Conservation (phyloP, 306 rosid genomes). For the Alnus glutinosa region DNA sequence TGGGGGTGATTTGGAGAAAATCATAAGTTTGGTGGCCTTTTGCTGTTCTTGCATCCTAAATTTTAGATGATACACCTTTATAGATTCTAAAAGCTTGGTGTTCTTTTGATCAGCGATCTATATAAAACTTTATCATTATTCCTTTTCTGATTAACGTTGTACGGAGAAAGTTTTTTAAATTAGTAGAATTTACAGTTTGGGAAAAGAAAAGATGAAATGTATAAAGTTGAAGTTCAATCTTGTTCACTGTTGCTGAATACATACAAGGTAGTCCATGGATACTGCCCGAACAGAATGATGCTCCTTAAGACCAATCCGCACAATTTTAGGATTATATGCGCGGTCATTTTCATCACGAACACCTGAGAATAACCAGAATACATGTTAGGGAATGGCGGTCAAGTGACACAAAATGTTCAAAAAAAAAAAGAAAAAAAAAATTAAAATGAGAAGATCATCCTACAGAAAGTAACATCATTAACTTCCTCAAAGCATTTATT, state of each 20-base stretch:
- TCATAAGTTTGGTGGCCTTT: neutral
- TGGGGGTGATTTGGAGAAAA: no score
- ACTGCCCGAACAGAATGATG: slow-evolving; percentile 91
- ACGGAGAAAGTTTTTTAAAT: neutral
- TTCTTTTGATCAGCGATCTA: neutral
- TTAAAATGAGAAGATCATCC: neutral
- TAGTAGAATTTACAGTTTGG: neutral
- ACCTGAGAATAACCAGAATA: slow-evolving; percentile 50
- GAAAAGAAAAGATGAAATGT: slow-evolving; percentile 18
- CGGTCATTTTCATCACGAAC: slow-evolving; percentile 85
- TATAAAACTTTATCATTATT: neutral
- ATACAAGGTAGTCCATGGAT: slow-evolving; percentile 78
- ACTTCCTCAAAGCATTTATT: slow-evolving; percentile 2
- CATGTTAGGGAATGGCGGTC: slow-evolving; percentile 3
- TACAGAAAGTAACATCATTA: neutral
- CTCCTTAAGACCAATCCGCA: slow-evolving; percentile 83
- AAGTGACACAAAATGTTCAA: neutral
- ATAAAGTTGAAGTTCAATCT: slow-evolving; percentile 17
- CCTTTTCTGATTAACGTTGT: neutral
- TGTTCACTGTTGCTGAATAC: slow-evolving; percentile 32
- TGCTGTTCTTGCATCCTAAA: neutral
- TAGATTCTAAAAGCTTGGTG: neutral
- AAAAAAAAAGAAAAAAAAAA: neutral
- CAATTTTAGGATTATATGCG: slow-evolving; percentile 77
- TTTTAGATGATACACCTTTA: neutral